Evolutionary conservation across 208 protist species (phyloP).

Genomic region (Herpetomonas samuelpessoai): DNA sequence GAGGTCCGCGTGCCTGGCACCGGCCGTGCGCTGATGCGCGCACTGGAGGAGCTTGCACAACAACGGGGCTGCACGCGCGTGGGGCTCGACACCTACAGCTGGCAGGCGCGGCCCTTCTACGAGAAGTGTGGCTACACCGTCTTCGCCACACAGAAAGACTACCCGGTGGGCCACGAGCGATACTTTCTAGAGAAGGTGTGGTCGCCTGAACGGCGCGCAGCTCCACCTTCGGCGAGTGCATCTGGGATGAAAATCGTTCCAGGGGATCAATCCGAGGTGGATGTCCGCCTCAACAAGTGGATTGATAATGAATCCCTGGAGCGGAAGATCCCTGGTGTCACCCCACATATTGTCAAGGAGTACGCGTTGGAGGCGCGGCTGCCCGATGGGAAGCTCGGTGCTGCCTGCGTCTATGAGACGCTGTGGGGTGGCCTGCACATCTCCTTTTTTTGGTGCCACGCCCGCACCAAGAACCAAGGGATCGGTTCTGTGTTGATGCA

Average conservation of each 20-base stretch:
- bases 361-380: constrained; percentile 16
- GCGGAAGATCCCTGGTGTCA: constrained; percentile 9
- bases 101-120: constrained; percentile 49
- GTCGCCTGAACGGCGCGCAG: constrained; percentile 4
- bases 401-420: constrained; percentile 25
- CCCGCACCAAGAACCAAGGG: neutral
- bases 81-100: constrained; percentile 38
- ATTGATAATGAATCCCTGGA: constrained; percentile 13
- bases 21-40: constrained; percentile 17
- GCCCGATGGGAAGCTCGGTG: constrained; percentile 3
- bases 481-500: constrained; percentile 5
- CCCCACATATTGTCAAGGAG: constrained; percentile 15
- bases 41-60: constrained; percentile 16
- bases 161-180: constrained; percentile 24
- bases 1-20: constrained; percentile 12
- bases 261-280: neutral
- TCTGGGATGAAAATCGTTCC: constrained; percentile 5
- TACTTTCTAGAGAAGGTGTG: constrained; percentile 40
- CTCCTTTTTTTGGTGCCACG: constrained; percentile 1
- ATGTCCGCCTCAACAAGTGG: constrained; percentile 16
- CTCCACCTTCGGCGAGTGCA: neutral
- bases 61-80: constrained; percentile 21
- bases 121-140: constrained; percentile 29
- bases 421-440: constrained; percentile 13
- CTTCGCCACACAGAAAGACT: constrained; percentile 27